Evolutionary conservation across 2,329 filamentous ascomycete species (phyloP).

Genomic region (Raffaelea albimanens): DNA sequence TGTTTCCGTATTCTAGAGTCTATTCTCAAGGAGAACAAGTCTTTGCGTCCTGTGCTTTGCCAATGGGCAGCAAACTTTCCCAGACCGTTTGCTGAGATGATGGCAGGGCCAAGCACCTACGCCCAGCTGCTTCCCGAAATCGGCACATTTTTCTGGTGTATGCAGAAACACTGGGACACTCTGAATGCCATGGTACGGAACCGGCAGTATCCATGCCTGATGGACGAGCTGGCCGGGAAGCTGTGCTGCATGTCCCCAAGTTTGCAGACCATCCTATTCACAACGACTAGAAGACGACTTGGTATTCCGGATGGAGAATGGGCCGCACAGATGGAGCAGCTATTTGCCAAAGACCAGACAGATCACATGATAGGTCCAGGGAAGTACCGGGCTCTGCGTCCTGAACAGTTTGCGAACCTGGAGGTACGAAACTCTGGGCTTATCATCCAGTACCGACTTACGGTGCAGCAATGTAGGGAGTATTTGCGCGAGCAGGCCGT

Average conservation of each 20-base stretch:
- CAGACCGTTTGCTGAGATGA: conserved; percentile 9
- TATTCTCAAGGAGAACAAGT: conserved; percentile 28
- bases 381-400: no score
- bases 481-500: no score
- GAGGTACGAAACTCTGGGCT: no score
- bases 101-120: conserved; percentile 12
- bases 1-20: conserved; percentile 25
- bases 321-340: conserved; percentile 12
- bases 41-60: conserved; percentile 18
- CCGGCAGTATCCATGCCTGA: conserved; percentile 20
- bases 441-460: no score
- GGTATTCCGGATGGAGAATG: conserved; percentile 13
- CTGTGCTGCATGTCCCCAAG: conserved; percentile 20
- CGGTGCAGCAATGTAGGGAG: no score
- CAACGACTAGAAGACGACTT: conserved; percentile 16
- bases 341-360: conserved; percentile 16
- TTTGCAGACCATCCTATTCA: conserved; percentile 22
- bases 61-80: conserved; percentile 30
- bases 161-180: conserved; percentile 30
- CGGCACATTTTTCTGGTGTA: conserved; percentile 29
- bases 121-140: conserved; percentile 22
- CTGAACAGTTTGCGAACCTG: no score
- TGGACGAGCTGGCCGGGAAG: conserved; percentile 22
- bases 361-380: not conserved
- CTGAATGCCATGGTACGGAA: conserved; percentile 16